These are phyloP conservation scores for Pleurotus tuoliensis DNA, from an alignment of 768 basidiomycete genomes.

Conservation along the genomic window DNA sequence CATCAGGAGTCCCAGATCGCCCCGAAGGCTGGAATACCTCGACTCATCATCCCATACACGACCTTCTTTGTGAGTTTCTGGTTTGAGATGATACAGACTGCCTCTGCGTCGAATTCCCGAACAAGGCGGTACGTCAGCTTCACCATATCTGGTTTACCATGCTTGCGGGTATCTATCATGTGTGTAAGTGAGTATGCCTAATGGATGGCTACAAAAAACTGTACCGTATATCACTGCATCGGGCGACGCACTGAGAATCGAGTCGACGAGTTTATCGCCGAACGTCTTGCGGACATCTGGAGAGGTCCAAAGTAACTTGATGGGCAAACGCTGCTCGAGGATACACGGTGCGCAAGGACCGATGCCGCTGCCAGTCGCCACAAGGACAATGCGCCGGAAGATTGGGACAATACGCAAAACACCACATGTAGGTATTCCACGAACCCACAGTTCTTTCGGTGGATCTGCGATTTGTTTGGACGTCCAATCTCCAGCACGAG, in stretches of 20 bases:
- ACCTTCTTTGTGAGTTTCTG: constrained; percentile 35
- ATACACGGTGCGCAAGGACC: constrained; percentile 39
- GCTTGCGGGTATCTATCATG: constrained; percentile 28
- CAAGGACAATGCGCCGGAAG: constrained; percentile 48
- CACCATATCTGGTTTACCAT: constrained; percentile 38
- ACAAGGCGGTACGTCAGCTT: constrained; percentile 34
- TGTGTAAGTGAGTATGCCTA: no score
- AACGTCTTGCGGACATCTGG: constrained; percentile 37
- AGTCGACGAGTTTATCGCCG: constrained; percentile 33
- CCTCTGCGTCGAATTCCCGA: constrained; percentile 33
- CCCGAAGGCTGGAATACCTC: constrained; percentile 37
- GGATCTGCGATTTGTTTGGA: constrained; percentile 42
- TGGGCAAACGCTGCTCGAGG: constrained; percentile 30
- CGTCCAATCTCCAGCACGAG: constrained; percentile 58
- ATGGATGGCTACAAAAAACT: not conserved
- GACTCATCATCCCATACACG: constrained; percentile 35
- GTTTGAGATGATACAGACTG: constrained; percentile 39
- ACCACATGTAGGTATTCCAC: constrained; percentile 47
- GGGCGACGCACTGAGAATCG: constrained; percentile 33
- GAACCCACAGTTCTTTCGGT: constrained; percentile 49
- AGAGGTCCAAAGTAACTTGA: constrained; percentile 38
- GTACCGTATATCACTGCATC: constrained; percentile 32
- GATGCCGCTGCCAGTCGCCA: constrained; percentile 53
- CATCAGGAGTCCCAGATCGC: constrained; percentile 37
- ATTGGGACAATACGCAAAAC: constrained; percentile 45